These are phyloP conservation scores for Fusarium equiseti DNA, from an alignment of 2,329 filamentous ascomycete genomes.

Conservation along the genomic window DNA sequence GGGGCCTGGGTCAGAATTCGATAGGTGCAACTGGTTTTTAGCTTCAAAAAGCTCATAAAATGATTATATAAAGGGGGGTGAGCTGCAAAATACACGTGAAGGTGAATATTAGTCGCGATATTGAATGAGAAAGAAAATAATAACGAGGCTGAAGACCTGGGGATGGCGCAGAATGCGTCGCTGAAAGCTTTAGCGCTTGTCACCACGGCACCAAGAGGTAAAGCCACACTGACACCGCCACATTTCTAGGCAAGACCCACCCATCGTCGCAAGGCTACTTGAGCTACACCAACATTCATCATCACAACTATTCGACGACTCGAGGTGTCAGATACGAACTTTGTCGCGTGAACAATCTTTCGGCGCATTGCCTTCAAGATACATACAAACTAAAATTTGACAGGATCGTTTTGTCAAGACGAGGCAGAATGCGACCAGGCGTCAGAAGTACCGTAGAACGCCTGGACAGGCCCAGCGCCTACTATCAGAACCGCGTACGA, in stretches of 20 bases:
- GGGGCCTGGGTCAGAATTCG: conserved; percentile 13
- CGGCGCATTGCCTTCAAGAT: too few relatives aligned
- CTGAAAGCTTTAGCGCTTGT: conserved; percentile 26
- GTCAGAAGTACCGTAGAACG: conserved; percentile 84
- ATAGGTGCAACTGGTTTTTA: neutral
- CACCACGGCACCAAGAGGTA: conserved; percentile 20
- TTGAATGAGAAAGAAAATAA: conserved; percentile 31
- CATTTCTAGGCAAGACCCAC: conserved; percentile 17
- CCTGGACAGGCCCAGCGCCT: conserved; percentile 93
- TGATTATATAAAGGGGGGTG: neutral
- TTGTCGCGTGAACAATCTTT: neutral
- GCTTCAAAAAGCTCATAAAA: conserved; percentile 33
- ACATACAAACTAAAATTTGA: neutral
- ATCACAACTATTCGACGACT: conserved; percentile 11
- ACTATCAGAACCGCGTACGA: conserved; percentile 84
- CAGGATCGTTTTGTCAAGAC: neutral
- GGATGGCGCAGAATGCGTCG: conserved; percentile 30
- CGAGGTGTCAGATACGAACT: conserved; percentile 1
- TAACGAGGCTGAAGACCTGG: conserved; percentile 40
- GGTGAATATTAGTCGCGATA: conserved; percentile 2
- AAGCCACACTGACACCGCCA: conserved; percentile 35
- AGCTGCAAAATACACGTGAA: neutral
- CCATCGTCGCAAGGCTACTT: conserved; percentile 23
- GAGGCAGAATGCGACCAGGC: conserved; percentile 57
- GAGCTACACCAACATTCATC: conserved; percentile 31